These are phyloP conservation scores for Phytophthora sp. DNA, from an alignment of 352 stramenopile genomes.

Conservation along the genomic window DNA sequence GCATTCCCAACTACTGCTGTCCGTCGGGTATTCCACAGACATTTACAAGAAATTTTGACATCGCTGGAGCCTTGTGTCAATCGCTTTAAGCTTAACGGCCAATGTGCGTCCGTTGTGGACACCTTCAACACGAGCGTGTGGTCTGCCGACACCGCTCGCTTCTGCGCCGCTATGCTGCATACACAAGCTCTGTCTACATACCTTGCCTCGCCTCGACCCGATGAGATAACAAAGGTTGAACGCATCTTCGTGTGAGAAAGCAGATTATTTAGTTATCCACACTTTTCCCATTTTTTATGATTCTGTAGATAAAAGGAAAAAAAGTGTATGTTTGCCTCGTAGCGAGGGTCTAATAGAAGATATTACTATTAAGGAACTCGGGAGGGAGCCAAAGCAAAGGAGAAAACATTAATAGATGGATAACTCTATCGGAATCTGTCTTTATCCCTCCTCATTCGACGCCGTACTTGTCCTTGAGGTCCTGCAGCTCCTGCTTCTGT, in stretches of 20 bases:
- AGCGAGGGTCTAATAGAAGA: no score
- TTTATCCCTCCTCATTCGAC: constrained; percentile 57
- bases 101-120: constrained; percentile 57
- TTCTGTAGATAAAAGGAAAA: no score
- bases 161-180: constrained; percentile 56
- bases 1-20: constrained; percentile 17
- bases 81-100: constrained; percentile 54
- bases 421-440: not conserved
- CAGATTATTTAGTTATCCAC: no score
- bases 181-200: constrained; percentile 69
- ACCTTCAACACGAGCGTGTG: constrained; percentile 45
- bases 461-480: constrained; percentile 88
- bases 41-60: constrained; percentile 49
- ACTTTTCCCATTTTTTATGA: no score
- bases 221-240: constrained; percentile 5
- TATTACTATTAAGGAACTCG: no score
- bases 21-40: constrained; percentile 44
- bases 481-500: constrained; percentile 79
- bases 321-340: no score
- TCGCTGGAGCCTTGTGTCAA: constrained; percentile 66
- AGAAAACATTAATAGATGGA: no score
- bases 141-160: constrained; percentile 44
- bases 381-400: no score
- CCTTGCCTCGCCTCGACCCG: constrained; percentile 7
- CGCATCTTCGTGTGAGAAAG: constrained; percentile 4